A percentile compares a stretch with the other conserved stretches of the same genome.
Conservation (phyloP, 1,284 basidiomycete genomes). For the Athelia psychrophila region DNA sequence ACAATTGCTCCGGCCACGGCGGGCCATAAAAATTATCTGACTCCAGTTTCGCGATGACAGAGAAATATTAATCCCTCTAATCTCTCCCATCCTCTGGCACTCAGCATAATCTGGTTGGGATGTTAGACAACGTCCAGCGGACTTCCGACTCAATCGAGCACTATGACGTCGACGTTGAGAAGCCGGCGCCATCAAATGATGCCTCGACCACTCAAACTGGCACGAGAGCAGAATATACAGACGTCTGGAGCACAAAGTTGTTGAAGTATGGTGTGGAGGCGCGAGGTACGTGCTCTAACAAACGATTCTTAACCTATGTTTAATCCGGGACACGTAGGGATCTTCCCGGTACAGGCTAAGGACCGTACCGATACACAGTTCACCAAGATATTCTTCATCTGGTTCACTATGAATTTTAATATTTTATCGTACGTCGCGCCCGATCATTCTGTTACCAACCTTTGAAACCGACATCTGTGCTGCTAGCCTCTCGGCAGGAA, state of each 20-base stretch:
- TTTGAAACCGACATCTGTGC: neutral
- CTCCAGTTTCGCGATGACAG: no score
- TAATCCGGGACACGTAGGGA: constrained; percentile 37
- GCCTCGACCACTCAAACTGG: constrained; percentile 8
- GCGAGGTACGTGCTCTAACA: constrained; percentile 10
- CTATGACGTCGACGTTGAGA: no score
- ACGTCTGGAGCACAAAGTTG: neutral
- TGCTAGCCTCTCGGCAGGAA: constrained; percentile 62
- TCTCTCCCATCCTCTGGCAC: no score
- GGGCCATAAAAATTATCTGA: no score
- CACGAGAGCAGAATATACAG: constrained; percentile 13
- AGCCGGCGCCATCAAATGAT: no score
- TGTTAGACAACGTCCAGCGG: no score
- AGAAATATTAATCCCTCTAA: no score
- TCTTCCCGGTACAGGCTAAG: constrained; percentile 43
- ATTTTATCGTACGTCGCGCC: constrained; percentile 58
- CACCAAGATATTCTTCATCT: constrained; percentile 74
- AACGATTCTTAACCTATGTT: neutral
- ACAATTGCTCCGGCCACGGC: no score
- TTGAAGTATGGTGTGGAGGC: constrained; percentile 20
- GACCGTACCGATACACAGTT: constrained; percentile 62
- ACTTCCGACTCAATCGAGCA: no score
- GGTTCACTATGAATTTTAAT: constrained; percentile 72
- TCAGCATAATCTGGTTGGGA: no score
- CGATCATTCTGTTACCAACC: neutral